Evolutionary conservation across 78 protist genomes (phyloP).

Genomic region (Dictyostelium brefeldianum): DNA sequence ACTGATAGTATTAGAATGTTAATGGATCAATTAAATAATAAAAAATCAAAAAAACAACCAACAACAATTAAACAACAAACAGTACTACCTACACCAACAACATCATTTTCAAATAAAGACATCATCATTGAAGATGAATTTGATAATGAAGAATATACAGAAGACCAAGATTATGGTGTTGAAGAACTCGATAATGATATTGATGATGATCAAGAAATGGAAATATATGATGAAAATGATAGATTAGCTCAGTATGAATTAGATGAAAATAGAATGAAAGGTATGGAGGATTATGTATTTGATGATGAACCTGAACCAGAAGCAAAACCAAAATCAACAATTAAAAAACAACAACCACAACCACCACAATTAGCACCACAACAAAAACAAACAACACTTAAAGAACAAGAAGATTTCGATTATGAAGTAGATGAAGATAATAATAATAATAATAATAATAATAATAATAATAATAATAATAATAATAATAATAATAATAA

Average conservation of each 20-base stretch:
- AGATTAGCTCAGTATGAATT: slow-evolving; percentile 13
- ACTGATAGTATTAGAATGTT: neutral
- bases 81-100: neutral
- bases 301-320: slow-evolving; percentile 19
- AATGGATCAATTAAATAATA: neutral
- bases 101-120: neutral
- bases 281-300: slow-evolving; percentile 74
- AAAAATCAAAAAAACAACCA: neutral
- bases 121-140: neutral
- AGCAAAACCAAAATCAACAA: neutral
- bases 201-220: neutral
- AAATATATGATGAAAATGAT: neutral
- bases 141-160: neutral
- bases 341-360: neutral
- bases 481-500: neutral
- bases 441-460: neutral
- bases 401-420: neutral
- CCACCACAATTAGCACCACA: neutral
- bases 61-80: neutral
- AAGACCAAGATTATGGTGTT: neutral
- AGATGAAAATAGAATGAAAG: slow-evolving; percentile 62
- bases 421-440: neutral
- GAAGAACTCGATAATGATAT: neutral
- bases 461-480: neutral
- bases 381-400: neutral